Conservation (phyloP, 1,284 basidiomycete species). For the Papiliotrema terrestris region DNA sequence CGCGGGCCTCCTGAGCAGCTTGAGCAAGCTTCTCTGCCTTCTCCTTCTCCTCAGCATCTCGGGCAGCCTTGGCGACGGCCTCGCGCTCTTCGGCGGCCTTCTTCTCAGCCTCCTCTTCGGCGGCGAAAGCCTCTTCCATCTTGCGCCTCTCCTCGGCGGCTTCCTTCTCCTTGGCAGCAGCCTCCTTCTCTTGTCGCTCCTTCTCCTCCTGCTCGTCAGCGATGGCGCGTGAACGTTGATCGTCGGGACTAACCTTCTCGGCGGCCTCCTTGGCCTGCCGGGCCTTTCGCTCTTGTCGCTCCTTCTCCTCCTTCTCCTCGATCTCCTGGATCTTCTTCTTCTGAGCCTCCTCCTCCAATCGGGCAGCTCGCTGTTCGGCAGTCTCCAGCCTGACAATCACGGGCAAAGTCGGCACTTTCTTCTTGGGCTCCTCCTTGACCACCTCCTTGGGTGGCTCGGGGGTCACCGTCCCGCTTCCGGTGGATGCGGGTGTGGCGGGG, state of each 20-base stretch:
- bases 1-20: constrained; percentile 13
- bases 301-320: constrained; percentile 43
- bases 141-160: constrained; percentile 28
- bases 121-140: too few relatives aligned
- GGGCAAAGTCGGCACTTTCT: constrained; percentile 33
- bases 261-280: constrained; percentile 44
- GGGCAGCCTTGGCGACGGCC: background rate
- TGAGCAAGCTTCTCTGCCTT: constrained; percentile 8
- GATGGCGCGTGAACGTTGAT: too few relatives aligned
- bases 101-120: constrained; percentile 15
- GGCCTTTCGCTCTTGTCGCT: constrained; percentile 41
- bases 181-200: constrained; percentile 21
- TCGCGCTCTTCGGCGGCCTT: constrained; percentile 1
- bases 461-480: constrained; percentile 24
- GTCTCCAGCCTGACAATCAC: constrained; percentile 53
- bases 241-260: constrained; percentile 53
- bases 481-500: constrained; percentile 7
- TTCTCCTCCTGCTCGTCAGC: constrained; percentile 30
- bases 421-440: constrained; percentile 19
- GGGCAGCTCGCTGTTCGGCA: constrained; percentile 50
- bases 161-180: constrained; percentile 45
- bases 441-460: too few relatives aligned
- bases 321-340: constrained; percentile 39
- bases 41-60: constrained; percentile 2
- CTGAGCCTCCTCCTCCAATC: constrained; percentile 45